phyloP scores from a whole-genome alignment of 1,284 basidiomycete genomes.

The Trametes pubescens region DNA sequence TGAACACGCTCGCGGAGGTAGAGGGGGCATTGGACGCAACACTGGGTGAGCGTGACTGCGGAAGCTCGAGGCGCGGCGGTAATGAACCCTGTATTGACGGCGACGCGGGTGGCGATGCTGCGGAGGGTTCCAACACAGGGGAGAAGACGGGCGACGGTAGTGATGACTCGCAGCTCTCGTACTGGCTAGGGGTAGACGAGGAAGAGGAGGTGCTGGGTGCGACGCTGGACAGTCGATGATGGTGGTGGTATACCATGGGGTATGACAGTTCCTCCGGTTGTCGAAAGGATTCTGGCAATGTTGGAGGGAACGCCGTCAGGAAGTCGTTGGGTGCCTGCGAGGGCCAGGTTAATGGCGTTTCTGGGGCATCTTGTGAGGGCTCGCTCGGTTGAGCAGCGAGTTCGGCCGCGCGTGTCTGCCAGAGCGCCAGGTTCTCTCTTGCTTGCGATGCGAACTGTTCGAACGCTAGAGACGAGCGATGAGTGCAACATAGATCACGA shows the following conservation, averaged over 20 bases:
- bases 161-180: constrained; percentile 42
- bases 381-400: constrained; percentile 42
- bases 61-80: constrained; percentile 36
- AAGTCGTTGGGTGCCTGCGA: constrained; percentile 58
- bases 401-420: constrained; percentile 62
- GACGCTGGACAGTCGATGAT: constrained; percentile 23
- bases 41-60: constrained; percentile 38
- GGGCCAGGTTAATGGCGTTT: constrained; percentile 36
- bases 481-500: not conserved
- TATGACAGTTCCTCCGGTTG: constrained; percentile 30
- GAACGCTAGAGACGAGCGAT: constrained; percentile 57
- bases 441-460: constrained; percentile 69
- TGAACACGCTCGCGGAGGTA: constrained; percentile 30
- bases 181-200: constrained; percentile 36
- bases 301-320: constrained; percentile 66
- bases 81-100: constrained; percentile 20
- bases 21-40: constrained; percentile 38
- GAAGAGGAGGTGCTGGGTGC: constrained; percentile 29
- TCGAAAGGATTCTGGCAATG: constrained; percentile 54
- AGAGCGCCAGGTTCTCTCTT: constrained; percentile 67
- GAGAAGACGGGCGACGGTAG: constrained; percentile 39
- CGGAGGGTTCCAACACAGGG: constrained; percentile 17
- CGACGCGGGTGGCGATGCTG: constrained; percentile 3
- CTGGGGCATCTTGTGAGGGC: constrained; percentile 11
- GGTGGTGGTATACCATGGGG: constrained; percentile 26